Evolutionary conservation across 441 rosid species (phyloP).

Genomic region (Caryocar brasiliense): DNA sequence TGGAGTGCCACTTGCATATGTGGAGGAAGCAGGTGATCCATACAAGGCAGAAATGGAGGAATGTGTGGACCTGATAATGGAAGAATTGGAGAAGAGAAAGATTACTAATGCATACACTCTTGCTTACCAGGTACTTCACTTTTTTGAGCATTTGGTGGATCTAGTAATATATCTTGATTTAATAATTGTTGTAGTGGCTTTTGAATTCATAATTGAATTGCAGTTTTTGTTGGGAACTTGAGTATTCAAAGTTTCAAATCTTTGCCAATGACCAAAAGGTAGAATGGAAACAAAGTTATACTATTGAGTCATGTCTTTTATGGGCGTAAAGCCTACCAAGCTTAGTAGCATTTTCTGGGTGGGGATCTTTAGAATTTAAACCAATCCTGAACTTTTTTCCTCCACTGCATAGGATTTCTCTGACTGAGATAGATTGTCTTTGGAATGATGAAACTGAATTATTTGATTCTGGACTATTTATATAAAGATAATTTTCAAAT

Average conservation of each 20-base stretch:
- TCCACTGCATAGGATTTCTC: background rate
- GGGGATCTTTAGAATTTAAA: too few species aligned
- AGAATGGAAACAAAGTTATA: background rate
- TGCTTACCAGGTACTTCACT: conserved; percentile 73
- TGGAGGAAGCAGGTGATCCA: conserved; percentile 99
- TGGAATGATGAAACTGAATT: background rate
- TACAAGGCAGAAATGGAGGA: conserved; percentile 99
- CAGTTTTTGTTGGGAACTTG: too few species aligned
- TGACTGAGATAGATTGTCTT: background rate
- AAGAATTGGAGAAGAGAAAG: conserved; percentile 80
- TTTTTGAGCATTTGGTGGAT: too few species aligned
- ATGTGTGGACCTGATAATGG: conserved; percentile 90
- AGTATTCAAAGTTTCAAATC: too few species aligned
- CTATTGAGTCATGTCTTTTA: too few species aligned
- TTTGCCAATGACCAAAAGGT: background rate
- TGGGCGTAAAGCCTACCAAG: too few species aligned
- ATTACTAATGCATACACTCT: conserved; percentile 69
- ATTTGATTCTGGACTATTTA: too few species aligned
- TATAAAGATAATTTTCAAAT: too few species aligned
- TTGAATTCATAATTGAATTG: too few species aligned
- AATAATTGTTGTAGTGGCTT: too few species aligned
- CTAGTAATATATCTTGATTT: too few species aligned
- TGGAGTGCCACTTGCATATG: conserved; percentile 97
- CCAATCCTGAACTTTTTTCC: background rate
- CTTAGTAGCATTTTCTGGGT: too few species aligned